Evolutionary conservation across 2,329 filamentous ascomycete genomes (phyloP).

Genomic region (Fusarium secorum): DNA sequence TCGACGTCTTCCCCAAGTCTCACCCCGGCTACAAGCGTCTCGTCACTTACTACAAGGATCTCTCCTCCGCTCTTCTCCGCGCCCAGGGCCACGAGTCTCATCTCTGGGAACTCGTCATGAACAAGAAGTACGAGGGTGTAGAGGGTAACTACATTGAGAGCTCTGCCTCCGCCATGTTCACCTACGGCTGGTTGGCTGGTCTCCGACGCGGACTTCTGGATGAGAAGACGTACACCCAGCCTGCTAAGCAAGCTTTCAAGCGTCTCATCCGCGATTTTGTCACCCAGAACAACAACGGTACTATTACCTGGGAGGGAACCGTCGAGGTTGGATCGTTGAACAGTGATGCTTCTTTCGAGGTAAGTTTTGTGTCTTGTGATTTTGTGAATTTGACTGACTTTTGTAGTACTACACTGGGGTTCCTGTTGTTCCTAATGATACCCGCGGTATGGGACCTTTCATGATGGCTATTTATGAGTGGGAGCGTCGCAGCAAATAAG

Average conservation of each 20-base stretch:
- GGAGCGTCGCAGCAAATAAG: constrained; percentile 31
- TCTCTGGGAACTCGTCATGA: constrained; percentile 68
- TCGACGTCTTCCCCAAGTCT: constrained; percentile 54
- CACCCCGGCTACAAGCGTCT: constrained; percentile 49
- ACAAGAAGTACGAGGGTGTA: constrained; percentile 54
- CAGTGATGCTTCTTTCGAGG: constrained; percentile 59
- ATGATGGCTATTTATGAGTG: constrained; percentile 43
- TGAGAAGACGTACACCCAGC: constrained; percentile 23
- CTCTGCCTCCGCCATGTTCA: constrained; percentile 66
- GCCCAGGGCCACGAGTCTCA: constrained; percentile 54
- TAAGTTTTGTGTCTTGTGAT: constrained; percentile 37
- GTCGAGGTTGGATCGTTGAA: constrained; percentile 61
- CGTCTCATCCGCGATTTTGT: constrained; percentile 55
- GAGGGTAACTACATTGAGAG: constrained; percentile 68
- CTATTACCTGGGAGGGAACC: constrained; percentile 60
- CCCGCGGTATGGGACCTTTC: constrained; percentile 43
- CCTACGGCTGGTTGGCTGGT: constrained; percentile 59
- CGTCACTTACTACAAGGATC: constrained; percentile 45
- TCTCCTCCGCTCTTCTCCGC: constrained; percentile 38
- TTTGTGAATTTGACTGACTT: background rate
- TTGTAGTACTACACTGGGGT: constrained; percentile 43
- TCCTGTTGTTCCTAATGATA: constrained; percentile 39
- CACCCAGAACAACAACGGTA: constrained; percentile 55
- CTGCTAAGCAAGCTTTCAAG: constrained; percentile 42
- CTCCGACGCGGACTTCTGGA: constrained; percentile 42